Base-by-base conservation (phyloP, 768 basidiomycete genomes). In the Leccinum olivaceopallidum region DNA sequence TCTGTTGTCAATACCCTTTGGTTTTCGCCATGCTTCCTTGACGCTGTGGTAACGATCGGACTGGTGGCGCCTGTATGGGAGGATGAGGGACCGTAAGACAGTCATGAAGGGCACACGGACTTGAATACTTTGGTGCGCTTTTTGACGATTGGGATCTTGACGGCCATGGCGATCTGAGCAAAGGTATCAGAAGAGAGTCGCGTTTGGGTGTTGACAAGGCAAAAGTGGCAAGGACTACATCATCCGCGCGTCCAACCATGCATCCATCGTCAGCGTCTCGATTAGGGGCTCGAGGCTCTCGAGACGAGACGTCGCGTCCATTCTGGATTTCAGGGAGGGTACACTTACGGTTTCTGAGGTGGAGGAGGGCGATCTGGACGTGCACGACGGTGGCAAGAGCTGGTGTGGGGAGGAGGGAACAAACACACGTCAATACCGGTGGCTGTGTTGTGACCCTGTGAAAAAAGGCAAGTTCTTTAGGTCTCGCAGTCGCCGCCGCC, bases 1-100 rank as follows among this genome's bases (percentile, higher is more conserved):
- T 72, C 95, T 88, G 88, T 98, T 98, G 77, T 98, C 96, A 71
- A 98, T 98, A 93, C 96, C 97, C 88, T 98, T 99, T 68, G 97
- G 97, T 83, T 99, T 99, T 77, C 97, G 86, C 97, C 97, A 99
- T 83, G 92, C 83, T 83, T 97, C 95, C 85, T 96, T 96, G 68
- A 98, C 95, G 67, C 90, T 81, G 77, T 92, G 86, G 83, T 97
- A 98, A 74, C 96, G 91, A 81, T 98, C 96, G 54, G 94, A 96
- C 80, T 98, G 96, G 79, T 98, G 96, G 79, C 96, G 93, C 85
- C 92, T 94, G 75, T 32, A 58, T 36, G 58, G 37, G n/a, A 53
- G 59, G 13, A 44, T 63, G 39, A 75, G 65, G 63, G 53, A 55
- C 20, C 30, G 14, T 13, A 61, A 20, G 49, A 55, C 59, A 56